phyloP scores from a whole-genome alignment of 1,139 yeast genomes.

The Saccharomyces hybrid region DNA sequence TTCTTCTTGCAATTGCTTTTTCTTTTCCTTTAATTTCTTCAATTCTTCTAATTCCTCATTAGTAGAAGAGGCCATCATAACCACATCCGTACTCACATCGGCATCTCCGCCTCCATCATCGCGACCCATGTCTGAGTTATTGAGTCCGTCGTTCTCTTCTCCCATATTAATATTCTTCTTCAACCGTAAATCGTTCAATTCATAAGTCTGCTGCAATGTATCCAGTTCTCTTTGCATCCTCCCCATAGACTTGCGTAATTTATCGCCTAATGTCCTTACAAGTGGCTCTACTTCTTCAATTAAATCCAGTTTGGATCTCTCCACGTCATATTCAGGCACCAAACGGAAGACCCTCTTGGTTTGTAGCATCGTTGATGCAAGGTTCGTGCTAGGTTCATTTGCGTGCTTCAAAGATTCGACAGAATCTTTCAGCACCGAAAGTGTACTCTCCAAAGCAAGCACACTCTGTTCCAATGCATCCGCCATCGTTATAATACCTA shows the following conservation, averaged over 20 bases:
- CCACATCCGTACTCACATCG: conserved; percentile 13
- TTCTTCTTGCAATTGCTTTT: conserved; percentile 31
- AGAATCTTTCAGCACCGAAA: conserved; percentile 16
- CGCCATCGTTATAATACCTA: conserved; percentile 10
- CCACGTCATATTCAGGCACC: conserved; percentile 36
- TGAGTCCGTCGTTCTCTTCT: conserved; percentile 11
- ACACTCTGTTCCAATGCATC: conserved; percentile 21
- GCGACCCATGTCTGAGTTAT: conserved; percentile 1
- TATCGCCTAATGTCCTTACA: conserved; percentile 32
- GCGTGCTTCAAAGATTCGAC: conserved; percentile 14
- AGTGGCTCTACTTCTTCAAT: conserved; percentile 34
- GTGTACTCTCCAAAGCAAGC: conserved; percentile 17
- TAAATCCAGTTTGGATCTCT: conserved; percentile 32
- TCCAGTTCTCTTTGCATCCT: conserved; percentile 32
- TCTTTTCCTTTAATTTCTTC: conserved; percentile 32
- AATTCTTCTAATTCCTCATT: conserved; percentile 34
- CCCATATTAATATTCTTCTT: conserved; percentile 12
- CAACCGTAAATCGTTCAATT: conserved; percentile 32
- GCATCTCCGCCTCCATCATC: conserved; percentile 4
- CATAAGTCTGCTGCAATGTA: conserved; percentile 31
- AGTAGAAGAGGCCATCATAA: conserved; percentile 30
- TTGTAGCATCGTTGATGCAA: conserved; percentile 22
- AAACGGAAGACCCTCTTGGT: conserved; percentile 33
- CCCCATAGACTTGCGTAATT: conserved; percentile 34
- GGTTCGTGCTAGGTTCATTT: conserved; percentile 16